Evolutionary conservation across 805 yeast genomes (phyloP), one percentile per base, ranked within the genome.

Genomic region (Ogataea sp.): DNA sequence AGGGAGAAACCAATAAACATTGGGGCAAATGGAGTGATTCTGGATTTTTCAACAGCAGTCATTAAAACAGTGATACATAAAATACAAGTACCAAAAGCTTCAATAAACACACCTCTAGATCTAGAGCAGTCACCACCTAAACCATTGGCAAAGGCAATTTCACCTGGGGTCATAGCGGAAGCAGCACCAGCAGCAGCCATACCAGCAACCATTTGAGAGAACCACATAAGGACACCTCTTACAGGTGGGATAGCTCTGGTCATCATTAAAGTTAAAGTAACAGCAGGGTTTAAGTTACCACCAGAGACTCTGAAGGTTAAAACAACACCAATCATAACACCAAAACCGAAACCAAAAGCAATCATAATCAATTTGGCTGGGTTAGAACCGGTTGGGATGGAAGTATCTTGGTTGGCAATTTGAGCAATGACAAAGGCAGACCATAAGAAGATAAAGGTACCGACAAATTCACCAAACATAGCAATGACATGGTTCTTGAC

Each of bases 181-280:
- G 87, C 94, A 34, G 87, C 90, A 60, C 86, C 95, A 41, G 90
- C 95, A 41, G 95, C 95, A 52, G 87, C 87, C 80, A 86, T 81
- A 62, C 95, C 95, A 38, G 83, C 95, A 58, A 84, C 62, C 54
- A 85, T 58, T 66, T 86, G 95, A 31, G 89, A 49, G 39, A 80
- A 34, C 61, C 75, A 62, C 78, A 81, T 76, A 41, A 82, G 58
- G 18, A 67, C 59, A 49, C 83, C 89, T 60, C 93, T 76, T 25
- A 81, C 44, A 40, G 88, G 86, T 32, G 86, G 73, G 43, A 83
- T 71, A 40, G 86, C 90, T 46, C 83, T 73, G 17, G 84, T 80
- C 33, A 83, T 64, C n/a, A 78, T 71, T 55, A 86, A 66, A 23
- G 88, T 66, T 31, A 84, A 67, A 18, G 95, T 80, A 32, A 86